Conservation (phyloP, 768 basidiomycete species). For the Tulasnella sp. region DNA sequence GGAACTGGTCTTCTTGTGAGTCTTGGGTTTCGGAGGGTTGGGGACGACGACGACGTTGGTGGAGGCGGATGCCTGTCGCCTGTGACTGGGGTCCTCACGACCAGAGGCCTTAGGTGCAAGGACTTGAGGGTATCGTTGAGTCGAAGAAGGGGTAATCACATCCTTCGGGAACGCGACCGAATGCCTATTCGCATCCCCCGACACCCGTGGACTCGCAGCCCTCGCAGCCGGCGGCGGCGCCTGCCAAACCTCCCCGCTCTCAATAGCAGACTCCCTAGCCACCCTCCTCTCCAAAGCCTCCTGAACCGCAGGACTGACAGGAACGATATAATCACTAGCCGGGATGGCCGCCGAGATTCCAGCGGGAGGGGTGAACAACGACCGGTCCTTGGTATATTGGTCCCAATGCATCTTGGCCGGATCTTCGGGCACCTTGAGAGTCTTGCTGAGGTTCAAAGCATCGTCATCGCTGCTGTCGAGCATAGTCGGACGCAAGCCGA, state of each 20-base stretch:
- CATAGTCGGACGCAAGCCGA: not conserved
- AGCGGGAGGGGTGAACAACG: slow-evolving; percentile 73
- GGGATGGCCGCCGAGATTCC: slow-evolving; percentile 73
- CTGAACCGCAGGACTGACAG: not conserved
- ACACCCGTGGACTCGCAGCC: not conserved
- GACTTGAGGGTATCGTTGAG: not conserved
- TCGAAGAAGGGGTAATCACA: not conserved
- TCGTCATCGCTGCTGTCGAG: not conserved
- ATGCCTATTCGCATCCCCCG: not conserved
- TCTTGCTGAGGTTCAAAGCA: not conserved
- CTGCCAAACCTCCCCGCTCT: not conserved
- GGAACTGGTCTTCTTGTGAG: not conserved
- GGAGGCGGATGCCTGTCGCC: not conserved
- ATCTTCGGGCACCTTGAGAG: slow-evolving; percentile 11
- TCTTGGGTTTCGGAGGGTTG: not conserved
- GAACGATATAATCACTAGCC: slow-evolving; percentile 35
- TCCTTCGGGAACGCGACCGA: not conserved
- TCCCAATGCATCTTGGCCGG: slow-evolving; percentile 71
- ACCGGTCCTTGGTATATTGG: slow-evolving; percentile 73
- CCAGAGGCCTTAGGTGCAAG: not conserved
- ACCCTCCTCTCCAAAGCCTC: slow-evolving; percentile 6
- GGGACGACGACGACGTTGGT: not conserved
- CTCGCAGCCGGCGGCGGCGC: not conserved
- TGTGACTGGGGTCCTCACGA: not conserved
- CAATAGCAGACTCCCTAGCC: not conserved